Evolutionary conservation across 2,329 filamentous ascomycete genomes (phyloP), one percentile per base, ranked within the genome.

Genomic region (Phoma sp.): DNA sequence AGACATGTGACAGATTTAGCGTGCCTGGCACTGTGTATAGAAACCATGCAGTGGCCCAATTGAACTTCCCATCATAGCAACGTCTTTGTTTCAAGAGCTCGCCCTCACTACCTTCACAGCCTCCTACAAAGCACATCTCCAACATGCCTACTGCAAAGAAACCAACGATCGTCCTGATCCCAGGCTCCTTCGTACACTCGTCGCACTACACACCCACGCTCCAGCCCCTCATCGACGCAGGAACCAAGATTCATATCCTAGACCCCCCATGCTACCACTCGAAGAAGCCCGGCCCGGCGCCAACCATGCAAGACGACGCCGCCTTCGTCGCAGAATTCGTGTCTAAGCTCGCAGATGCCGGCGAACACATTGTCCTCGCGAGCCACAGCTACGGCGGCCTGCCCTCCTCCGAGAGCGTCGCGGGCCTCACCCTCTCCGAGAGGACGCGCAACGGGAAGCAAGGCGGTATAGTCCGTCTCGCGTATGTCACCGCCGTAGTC

Each of bases 321-420:
- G 53, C 59, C 30, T 55, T 62, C n/a, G 67, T 76, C 18, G 64
- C 52, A 7, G 37, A 37, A 7, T 60, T 47, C 1, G 59, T 59
- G 7, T 44, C 60, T 10, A 42, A 55, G 9, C 40, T 72, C 1
- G 54, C 65, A 13, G 63, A 64, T 2, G 45, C 68, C 39, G 72
- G 67, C 18, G 70, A 71, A 46, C 67, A 75, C 22, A 59, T 75
- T 7, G 58, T 75, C 3, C 43, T 60, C 1, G 22, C 59, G n/a
- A 51, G 52, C 22, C 58, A 61, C 25, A 47, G 39, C 10, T 61
- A 63, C 44, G 56, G 55, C 27, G 60, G 56, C 6, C 52, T 32
- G 14, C 60, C 58, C 1, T 57, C 55, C 1, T 52, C 40, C 4
- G 14, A 60, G 32, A 49, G 24, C 5, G 32, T 62, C 1, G 38